Evolutionary conservation across 2,329 filamentous ascomycete genomes (phyloP).

Genomic region (Botrytis cinerea): DNA sequence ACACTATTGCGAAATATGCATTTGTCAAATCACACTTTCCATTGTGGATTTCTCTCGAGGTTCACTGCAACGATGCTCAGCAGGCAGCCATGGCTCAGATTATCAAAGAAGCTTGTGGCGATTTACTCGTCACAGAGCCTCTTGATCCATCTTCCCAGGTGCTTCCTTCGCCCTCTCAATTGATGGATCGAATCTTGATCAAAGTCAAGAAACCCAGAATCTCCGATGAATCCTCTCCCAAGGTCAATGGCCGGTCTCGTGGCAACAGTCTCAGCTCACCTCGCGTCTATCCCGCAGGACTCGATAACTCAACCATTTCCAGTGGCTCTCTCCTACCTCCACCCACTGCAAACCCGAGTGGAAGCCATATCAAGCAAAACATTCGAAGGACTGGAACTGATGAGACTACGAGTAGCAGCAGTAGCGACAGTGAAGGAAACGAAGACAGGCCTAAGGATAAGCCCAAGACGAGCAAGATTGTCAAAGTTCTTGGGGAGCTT

Average conservation of each 20-base stretch:
- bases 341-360: conserved; percentile 1
- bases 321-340: conserved; percentile 54
- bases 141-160: conserved; percentile 66
- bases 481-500: conserved; percentile 77
- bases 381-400: conserved; percentile 46
- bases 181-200: conserved; percentile 82
- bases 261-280: conserved; percentile 78
- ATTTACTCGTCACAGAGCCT: conserved; percentile 75
- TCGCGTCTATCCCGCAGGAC: conserved; percentile 62
- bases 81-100: conserved; percentile 87
- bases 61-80: conserved; percentile 83
- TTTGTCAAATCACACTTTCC: conserved; percentile 87
- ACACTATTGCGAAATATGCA: conserved; percentile 91
- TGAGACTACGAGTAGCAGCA: conserved; percentile 68
- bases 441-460: conserved; percentile 59
- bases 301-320: conserved; percentile 59
- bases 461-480: conserved; percentile 77
- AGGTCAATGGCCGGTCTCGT: conserved; percentile 53
- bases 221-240: conserved; percentile 42
- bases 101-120: conserved; percentile 81
- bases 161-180: conserved; percentile 82
- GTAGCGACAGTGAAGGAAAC: conserved; percentile 66
- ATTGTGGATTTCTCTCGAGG: conserved; percentile 91
- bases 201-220: conserved; percentile 82
- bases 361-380: conserved; percentile 29